phyloP scores from a whole-genome alignment of 2,329 filamentous ascomycete genomes.

The Ophiostoma australiae region DNA sequence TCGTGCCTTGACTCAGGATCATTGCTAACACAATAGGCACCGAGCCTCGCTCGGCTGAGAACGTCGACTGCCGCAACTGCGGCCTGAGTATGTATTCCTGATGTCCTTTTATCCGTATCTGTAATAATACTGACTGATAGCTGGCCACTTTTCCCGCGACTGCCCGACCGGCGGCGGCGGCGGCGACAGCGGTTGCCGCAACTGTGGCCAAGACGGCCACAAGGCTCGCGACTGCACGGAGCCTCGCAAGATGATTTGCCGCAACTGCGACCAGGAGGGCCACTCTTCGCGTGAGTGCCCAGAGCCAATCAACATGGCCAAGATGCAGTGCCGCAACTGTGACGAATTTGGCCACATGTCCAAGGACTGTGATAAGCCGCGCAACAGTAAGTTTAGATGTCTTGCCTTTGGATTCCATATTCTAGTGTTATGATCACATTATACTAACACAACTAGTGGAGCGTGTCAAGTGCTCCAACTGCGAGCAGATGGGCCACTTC shows the following conservation, averaged over 20 bases:
- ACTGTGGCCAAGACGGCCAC: conserved; percentile 62
- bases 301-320: conserved; percentile 42
- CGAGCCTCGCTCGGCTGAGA: conserved; percentile 57
- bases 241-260: conserved; percentile 48
- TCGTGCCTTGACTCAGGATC: neutral
- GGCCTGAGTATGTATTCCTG: conserved; percentile 47
- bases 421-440: neutral
- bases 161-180: conserved; percentile 59
- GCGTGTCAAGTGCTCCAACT: conserved; percentile 57
- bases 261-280: conserved; percentile 55
- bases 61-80: conserved; percentile 63
- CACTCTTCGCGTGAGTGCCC: conserved; percentile 59
- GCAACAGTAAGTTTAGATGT: conserved; percentile 42
- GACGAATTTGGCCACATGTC: conserved; percentile 46
- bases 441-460: conserved; percentile 35
- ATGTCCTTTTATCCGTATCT: neutral
- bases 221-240: conserved; percentile 56
- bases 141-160: conserved; percentile 58
- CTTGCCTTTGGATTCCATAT: neutral
- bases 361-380: conserved; percentile 52
- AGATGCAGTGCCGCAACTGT: conserved; percentile 58
- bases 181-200: conserved; percentile 51
- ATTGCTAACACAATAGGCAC: conserved; percentile 33
- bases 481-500: conserved; percentile 45
- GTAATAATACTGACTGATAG: conserved; percentile 33